Conservation (phyloP, 148 eudicot genomes). For the Limonium bicolor region DNA sequence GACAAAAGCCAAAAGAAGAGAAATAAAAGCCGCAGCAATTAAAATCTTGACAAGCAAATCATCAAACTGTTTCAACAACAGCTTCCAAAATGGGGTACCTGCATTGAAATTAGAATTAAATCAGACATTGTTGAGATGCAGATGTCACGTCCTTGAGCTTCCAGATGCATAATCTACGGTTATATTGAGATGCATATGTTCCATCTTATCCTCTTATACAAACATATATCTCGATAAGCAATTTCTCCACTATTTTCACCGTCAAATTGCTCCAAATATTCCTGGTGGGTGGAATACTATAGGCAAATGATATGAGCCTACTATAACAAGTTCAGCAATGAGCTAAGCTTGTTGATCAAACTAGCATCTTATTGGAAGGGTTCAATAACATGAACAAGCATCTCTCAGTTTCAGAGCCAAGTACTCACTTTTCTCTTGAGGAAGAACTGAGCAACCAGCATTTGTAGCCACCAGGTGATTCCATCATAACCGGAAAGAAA, state of each 20-base stretch:
- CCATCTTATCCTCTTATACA: neutral
- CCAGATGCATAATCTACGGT: neutral
- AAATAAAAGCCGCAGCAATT: conserved; percentile 85
- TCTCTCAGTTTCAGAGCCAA: too few species aligned
- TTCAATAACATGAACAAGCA: too few species aligned
- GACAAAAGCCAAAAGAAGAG: conserved; percentile 78
- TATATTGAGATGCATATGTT: neutral
- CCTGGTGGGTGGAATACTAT: too few species aligned
- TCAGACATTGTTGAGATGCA: neutral
- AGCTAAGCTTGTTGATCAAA: too few species aligned
- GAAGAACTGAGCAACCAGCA: conserved; percentile 56
- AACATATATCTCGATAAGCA: neutral
- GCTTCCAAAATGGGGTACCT: conserved; percentile 97
- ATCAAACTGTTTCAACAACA: conserved; percentile 96
- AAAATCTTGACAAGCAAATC: conserved; percentile 94
- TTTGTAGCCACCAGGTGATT: conserved; percentile 11
- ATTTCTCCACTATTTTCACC: too few species aligned
- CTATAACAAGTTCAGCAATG: too few species aligned
- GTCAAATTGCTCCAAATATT: too few species aligned
- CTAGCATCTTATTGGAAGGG: too few species aligned
- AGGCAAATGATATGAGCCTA: too few species aligned
- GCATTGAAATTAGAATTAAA: conserved; percentile 8
- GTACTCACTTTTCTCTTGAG: conserved; percentile 89
- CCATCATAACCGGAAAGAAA: neutral
- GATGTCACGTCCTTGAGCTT: neutral